Percentiles rank a stretch among this genome's conserved stretches.
phyloP scores from a whole-genome alignment of 371 early-diverging fungal genomes.

The Mucor sp. region DNA sequence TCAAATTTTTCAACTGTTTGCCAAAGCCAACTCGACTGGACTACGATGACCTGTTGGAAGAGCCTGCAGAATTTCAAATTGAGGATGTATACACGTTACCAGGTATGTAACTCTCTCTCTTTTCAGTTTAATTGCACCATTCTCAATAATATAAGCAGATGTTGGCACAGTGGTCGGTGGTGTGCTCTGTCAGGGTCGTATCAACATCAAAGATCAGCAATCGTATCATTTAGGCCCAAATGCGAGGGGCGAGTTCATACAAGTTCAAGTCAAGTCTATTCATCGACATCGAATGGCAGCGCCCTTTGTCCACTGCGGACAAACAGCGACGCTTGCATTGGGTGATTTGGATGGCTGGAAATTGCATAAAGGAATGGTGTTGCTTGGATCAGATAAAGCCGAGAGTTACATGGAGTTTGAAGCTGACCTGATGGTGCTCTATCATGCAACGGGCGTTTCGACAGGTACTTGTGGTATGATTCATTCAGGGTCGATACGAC shows the following conservation, averaged over 20 bases:
- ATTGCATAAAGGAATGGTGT: constrained; percentile 86
- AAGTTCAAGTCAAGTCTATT: constrained; percentile 73
- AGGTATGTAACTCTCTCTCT: constrained; percentile 50
- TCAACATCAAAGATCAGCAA: constrained; percentile 31
- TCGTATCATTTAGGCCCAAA: constrained; percentile 60
- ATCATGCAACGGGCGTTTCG: constrained; percentile 66
- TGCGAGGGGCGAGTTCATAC: constrained; percentile 50
- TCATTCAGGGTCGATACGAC: constrained; percentile 87
- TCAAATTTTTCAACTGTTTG: constrained; percentile 74
- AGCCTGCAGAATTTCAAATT: constrained; percentile 79
- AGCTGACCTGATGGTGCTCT: constrained; percentile 85
- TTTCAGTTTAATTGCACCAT: neutral
- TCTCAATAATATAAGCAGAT: constrained; percentile 27
- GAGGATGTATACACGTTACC: constrained; percentile 87
- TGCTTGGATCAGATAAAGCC: constrained; percentile 56
- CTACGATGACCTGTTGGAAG: constrained; percentile 43
- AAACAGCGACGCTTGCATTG: constrained; percentile 83
- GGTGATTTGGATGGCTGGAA: constrained; percentile 33
- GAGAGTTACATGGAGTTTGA: constrained; percentile 77
- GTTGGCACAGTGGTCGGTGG: constrained; percentile 62
- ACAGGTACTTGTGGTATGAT: constrained; percentile 89
- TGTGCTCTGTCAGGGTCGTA: constrained; percentile 52
- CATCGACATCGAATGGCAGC: constrained; percentile 85
- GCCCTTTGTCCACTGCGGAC: constrained; percentile 76
- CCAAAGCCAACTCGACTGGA: constrained; percentile 46